Conservation (phyloP, 2,329 filamentous ascomycete species). For the Phyllosticta citrichinensis region DNA sequence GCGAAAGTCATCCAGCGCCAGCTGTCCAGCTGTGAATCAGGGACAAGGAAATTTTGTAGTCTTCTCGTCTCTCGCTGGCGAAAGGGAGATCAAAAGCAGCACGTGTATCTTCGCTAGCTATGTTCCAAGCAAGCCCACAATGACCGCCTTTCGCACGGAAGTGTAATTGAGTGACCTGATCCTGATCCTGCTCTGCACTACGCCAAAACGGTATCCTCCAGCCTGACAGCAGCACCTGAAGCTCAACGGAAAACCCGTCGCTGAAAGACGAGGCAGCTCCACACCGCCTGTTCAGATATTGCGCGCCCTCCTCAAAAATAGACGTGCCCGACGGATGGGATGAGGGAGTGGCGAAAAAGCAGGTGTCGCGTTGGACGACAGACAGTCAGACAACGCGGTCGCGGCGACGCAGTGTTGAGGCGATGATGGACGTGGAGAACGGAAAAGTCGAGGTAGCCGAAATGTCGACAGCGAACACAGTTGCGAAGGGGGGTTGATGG, state of each 20-base stretch:
- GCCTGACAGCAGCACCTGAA: background rate
- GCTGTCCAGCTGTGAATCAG: slow-evolving; percentile 6
- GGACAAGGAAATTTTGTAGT: slow-evolving; percentile 4
- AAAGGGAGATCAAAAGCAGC: slow-evolving; percentile 30
- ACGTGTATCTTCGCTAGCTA: slow-evolving; percentile 42
- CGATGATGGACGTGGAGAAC: background rate
- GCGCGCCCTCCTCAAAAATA: background rate
- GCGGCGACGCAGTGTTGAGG: background rate
- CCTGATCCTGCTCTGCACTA: slow-evolving; percentile 8
- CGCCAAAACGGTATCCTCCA: slow-evolving; percentile 4
- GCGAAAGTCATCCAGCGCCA: slow-evolving; percentile 4
- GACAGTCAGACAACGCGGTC: background rate
- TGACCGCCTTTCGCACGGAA: slow-evolving; percentile 15
- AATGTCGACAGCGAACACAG: background rate
- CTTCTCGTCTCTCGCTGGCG: slow-evolving; percentile 24
- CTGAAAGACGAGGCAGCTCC: background rate
- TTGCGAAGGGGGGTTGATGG: background rate
- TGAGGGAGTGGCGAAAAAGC: background rate
- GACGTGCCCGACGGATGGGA: background rate
- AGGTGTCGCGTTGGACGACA: background rate
- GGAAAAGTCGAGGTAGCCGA: background rate
- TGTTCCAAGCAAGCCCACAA: slow-evolving; percentile 21
- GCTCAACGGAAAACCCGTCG: background rate
- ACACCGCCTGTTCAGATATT: background rate
- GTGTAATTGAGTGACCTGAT: slow-evolving; percentile 7